phyloP scores from a whole-genome alignment of 176 grass and related monocot genomes.

The Cenchrus purpureus region DNA sequence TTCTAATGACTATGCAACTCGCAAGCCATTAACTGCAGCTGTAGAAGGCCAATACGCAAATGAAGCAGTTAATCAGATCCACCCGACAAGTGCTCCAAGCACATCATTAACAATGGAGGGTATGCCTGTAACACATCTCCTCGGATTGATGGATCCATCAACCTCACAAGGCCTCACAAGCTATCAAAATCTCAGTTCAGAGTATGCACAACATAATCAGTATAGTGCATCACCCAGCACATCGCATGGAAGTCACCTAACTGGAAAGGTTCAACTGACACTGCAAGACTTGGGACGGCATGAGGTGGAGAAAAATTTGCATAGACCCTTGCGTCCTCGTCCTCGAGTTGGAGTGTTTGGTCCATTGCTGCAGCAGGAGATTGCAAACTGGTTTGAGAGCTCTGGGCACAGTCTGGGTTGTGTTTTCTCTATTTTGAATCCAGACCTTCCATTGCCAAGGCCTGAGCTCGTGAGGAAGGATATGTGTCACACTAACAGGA shows the following conservation, averaged over 20 bases:
- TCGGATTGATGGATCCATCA: conserved; percentile 64
- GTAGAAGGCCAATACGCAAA: conserved; percentile 20
- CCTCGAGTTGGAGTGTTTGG: conserved; percentile 72
- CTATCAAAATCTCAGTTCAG: conserved; percentile 32
- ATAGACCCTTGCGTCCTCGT: conserved; percentile 58
- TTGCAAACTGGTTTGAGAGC: conserved; percentile 58
- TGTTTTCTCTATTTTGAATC: conserved; percentile 5
- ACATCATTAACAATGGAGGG: conserved; percentile 37
- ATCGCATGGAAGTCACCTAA: conserved; percentile 29
- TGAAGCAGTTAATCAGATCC: conserved; percentile 30
- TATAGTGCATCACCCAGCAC: conserved; percentile 40
- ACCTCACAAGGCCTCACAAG: conserved; percentile 28
- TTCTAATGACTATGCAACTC: conserved; percentile 37
- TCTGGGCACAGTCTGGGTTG: conserved; percentile 49
- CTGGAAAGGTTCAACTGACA: conserved; percentile 34
- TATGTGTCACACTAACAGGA: conserved; percentile 71
- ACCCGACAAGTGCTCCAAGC: conserved; percentile 30
- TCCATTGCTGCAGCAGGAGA: conserved; percentile 73
- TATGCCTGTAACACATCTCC: conserved; percentile 62
- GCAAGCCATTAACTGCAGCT: conserved; percentile 8
- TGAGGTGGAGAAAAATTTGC: conserved; percentile 47
- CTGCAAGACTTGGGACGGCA: conserved; percentile 31
- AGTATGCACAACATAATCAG: conserved; percentile 22
- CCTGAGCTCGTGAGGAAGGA: conserved; percentile 39
- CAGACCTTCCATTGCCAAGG: conserved; percentile 16